Base-by-base conservation (phyloP, 202 grass and related monocot genomes). In the Miscanthus sacchariflorus region DNA sequence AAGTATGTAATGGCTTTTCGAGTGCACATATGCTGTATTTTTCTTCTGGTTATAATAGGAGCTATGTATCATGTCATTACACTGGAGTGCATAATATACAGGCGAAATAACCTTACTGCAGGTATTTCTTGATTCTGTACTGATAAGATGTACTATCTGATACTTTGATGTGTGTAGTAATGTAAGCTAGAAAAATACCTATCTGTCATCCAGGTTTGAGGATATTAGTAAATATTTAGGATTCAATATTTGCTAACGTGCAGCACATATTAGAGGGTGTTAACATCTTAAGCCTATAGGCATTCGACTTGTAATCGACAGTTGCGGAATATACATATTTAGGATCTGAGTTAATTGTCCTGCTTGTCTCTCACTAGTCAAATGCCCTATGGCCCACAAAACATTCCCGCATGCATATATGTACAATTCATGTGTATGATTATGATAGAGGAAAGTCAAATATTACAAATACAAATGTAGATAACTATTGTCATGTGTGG, bases 31-130 rank as follows among this genome's bases (percentile, higher is more conserved):
- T 77, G 72, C 49, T 61, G 36, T 38, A 59, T 59, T 77, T 88
- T 83, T 77, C 48, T 88, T 76, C 24, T 46, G 7, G 48, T 63
- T 54, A 46, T 77, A 27, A 40, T 78, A 88, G 27, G n/a, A 48
- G 28, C 19, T 74, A 17, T 74, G 69, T 66, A 66, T 39, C 38
- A 79, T 84, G 75, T 23, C 43, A 40, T 74, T 73, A 80, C 68
- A 84, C 30, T 79, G 81, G 54, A 84, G 76, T 73, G 30, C 75
- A 73, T 68, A 69, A 79, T 66, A 40, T 64, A 73, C 68, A 67
- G 56, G 76, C 15, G 30, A 70, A 76, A 70, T 58, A 68, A 79
- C 12, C 4, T 9, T 71, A 63, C 10, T n/a, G 58, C 10, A 81
- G 56, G 56, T 39, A 18, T 70, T 44, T 65, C 48, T 84, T 2